Base-by-base conservation (phyloP, 306 rosid genomes). In the Rosa chinensis region DNA sequence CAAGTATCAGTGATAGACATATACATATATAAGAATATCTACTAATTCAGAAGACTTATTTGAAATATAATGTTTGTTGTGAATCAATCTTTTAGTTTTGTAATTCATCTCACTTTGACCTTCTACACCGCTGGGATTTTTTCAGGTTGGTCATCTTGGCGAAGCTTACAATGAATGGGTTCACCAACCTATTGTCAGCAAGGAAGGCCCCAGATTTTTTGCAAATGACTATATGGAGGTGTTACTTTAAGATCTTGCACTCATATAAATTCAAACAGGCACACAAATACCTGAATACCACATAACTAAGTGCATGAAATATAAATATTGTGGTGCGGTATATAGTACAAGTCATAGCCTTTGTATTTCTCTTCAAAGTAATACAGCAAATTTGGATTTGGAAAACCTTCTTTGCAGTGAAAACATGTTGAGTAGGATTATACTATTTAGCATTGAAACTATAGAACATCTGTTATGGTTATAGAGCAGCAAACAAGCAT, bases 131-230 rank as follows among this genome's bases (percentile, higher is more conserved):
- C 20, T 49, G 64, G 55, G 21, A 45, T 47, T 82, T 78, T 80
- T 63, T 39, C 79, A 93, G 98, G 97, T 93, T 47, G 98, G 98
- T 55, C 90, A 93, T 85, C 94, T 93, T 62, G 97, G 90, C 52
- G 92, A 87, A 83, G 90, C 83, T 76, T 93, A 93, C 80, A 73
- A 87, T 45, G 94, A 93, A 77, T 93, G 98, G 98, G 86, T 89
- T 82, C 98, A 93, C 88, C 97, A 91, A 83, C 98, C 98, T 21
- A 88, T 91, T 52, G 93, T 89, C 73, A 67, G 92, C 94, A 93
- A 91, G 88, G 98, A 93, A 83, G 94, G 92, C 39, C 98, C 98
- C 23, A 91, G 97, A 45, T 85, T 86, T 72, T 93, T 93, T 39
- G 92, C 79, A 61, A 89, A 85, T 70, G 89, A 89, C 75, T 18